A percentile compares a stretch with the other conserved stretches of the same genome.
Conservation (phyloP, 2,329 filamentous ascomycete genomes). For the Neocucurbitaria cava region DNA sequence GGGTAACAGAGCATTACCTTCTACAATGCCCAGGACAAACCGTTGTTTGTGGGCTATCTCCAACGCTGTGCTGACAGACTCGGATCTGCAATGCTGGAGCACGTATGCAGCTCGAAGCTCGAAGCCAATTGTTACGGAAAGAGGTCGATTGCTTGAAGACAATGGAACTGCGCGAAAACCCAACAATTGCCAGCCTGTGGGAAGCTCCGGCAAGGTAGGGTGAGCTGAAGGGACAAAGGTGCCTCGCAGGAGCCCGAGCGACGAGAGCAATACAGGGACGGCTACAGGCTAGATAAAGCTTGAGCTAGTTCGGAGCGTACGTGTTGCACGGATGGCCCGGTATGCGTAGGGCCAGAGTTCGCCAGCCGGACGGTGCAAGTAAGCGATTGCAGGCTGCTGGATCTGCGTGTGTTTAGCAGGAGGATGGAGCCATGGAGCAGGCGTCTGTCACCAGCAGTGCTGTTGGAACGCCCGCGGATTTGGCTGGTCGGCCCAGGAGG, state of each 20-base stretch:
- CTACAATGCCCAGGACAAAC: conserved; percentile 5
- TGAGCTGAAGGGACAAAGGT: conserved; percentile 11
- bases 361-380: conserved; percentile 5
- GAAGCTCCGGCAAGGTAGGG: conserved; percentile 10
- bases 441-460: conserved; percentile 17
- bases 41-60: conserved; percentile 8
- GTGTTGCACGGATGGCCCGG: conserved; percentile 21
- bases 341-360: conserved; percentile 16
- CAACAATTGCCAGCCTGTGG: conserved; percentile 21
- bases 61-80: conserved; percentile 11
- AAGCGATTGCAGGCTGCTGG: conserved; percentile 13
- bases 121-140: conserved; percentile 13
- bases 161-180: conserved; percentile 1
- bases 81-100: conserved; percentile 20
- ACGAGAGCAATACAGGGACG: conserved; percentile 15
- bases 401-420: conserved; percentile 13
- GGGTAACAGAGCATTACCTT: conserved; percentile 24
- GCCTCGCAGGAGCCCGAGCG: conserved; percentile 11
- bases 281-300: conserved; percentile 8
- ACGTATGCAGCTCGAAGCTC: conserved; percentile 13
- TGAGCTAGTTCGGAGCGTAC: conserved; percentile 18
- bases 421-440: conserved; percentile 20
- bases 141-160: conserved; percentile 6
- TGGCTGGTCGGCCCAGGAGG: conserved; percentile 26
- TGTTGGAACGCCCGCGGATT: conserved; percentile 24